These are phyloP conservation scores for Nicotiana obtusifolia DNA, from an alignment of 257 asterid species.

Conservation along the genomic window DNA sequence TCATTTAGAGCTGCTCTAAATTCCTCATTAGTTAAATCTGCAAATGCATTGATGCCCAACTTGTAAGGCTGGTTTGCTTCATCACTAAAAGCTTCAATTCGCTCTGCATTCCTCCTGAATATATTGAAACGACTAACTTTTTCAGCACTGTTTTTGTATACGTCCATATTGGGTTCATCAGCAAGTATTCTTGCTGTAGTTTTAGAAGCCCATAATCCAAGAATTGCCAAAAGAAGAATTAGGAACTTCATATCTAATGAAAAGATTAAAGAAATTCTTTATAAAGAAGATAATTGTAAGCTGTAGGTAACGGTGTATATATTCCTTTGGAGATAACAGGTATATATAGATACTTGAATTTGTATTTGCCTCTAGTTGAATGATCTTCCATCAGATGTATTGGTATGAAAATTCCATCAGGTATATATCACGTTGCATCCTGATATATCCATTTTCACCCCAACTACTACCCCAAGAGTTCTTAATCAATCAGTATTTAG, in stretches of 20 bases:
- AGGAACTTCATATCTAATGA: neutral
- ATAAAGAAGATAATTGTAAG: no score
- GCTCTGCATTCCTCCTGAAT: conserved; percentile 14
- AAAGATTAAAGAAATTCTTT: neutral
- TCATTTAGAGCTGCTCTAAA: conserved; percentile 18
- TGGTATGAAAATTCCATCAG: no score
- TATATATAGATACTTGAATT: no score
- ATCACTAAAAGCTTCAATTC: conserved; percentile 12
- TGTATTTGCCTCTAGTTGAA: no score
- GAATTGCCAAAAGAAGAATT: neutral
- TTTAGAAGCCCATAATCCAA: conserved; percentile 15
- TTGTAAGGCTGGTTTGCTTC: conserved; percentile 12
- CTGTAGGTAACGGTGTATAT: no score
- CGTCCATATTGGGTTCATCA: conserved; percentile 12
- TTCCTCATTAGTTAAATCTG: conserved; percentile 21
- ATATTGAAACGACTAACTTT: conserved; percentile 15
- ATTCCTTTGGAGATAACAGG: no score
- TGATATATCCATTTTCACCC: no score
- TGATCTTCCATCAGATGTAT: no score
- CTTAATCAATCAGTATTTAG: conserved; percentile 19
- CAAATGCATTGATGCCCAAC: conserved; percentile 17
- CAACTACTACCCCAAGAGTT: no score
- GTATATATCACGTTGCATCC: no score
- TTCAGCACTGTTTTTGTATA: conserved; percentile 9
- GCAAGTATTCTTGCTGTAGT: conserved; percentile 6